These are phyloP conservation scores for Coleophoma eucalyptorum DNA, from an alignment of 2,329 filamentous ascomycete genomes.

Conservation along the genomic window DNA sequence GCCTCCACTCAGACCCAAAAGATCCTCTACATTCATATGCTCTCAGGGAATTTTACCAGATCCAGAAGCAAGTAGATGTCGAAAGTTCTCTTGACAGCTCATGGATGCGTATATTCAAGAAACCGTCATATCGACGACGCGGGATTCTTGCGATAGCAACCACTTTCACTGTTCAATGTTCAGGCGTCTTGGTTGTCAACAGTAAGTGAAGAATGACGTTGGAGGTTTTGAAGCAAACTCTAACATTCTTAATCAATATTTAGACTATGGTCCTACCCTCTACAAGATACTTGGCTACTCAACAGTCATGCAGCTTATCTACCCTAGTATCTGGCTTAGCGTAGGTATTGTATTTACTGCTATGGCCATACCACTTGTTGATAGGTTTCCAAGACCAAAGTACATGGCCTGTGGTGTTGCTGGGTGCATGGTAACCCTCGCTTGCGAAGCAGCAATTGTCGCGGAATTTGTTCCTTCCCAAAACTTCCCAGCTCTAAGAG, in stretches of 20 bases:
- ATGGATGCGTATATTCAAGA: constrained; percentile 3
- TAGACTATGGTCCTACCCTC: constrained; percentile 4
- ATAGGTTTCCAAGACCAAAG: neutral
- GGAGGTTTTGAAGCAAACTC: neutral
- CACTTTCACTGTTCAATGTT: neutral
- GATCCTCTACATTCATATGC: constrained; percentile 3
- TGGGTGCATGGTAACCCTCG: neutral
- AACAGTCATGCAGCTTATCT: neutral
- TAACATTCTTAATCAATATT: neutral
- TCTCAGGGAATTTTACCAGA: constrained; percentile 7
- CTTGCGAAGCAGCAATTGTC: constrained; percentile 4
- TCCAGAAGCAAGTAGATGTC: constrained; percentile 3
- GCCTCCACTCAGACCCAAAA: neutral
- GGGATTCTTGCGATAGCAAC: neutral
- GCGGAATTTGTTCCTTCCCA: neutral
- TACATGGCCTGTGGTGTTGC: constrained; percentile 3
- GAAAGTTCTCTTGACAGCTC: neutral
- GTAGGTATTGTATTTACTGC: neutral
- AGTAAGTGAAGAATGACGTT: neutral
- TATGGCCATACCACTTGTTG: constrained; percentile 1
- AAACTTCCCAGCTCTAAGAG: neutral
- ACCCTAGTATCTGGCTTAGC: neutral
- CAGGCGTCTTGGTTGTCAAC: constrained; percentile 3
- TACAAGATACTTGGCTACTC: constrained; percentile 1
- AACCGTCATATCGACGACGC: constrained; percentile 4